Base-by-base conservation (phyloP, 2,329 filamentous ascomycete species). In the Sporothrix protearum region DNA sequence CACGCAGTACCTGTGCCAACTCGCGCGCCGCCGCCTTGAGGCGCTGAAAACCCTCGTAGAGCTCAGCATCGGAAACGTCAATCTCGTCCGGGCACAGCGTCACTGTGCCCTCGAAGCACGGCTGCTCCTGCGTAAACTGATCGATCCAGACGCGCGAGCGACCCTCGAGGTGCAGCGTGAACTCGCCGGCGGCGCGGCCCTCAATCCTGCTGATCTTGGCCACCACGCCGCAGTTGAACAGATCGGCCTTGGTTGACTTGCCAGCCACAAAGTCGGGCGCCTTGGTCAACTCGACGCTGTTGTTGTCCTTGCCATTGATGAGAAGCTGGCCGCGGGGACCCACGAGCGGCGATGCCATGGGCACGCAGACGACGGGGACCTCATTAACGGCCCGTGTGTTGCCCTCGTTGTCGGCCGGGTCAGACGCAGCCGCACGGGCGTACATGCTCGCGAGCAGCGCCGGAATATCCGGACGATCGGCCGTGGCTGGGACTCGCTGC, bases 381-480 rank as follows among this genome's bases (percentile, higher is more conserved):
- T 85, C 84, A 75, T 89, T 87, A 77, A 90, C 85, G 74, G 87
- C 84, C 75, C 89, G 85, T 74, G 86, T 87, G 36, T 89, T 87
- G 75, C 90, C 87, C 77, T 89, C 90, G 53, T 88, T 87, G n/a
- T 28, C 42, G 42, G 63, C 36, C 7, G 68, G 22, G 30, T 57
- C 39, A 45, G 61, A 36, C 19, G 67, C 66, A 39, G 91, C 85
- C 36, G 90, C 90, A 76, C 90, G 89, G 77, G 92, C 92, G 81
- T 97, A 95, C 73, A 97, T 88, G 76, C 91, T 90, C 25, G 94
- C 92, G 71, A 99, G 89, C 59, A 98, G 88, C 68, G 95, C 92
- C 69, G 93, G 91, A 75, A 98, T 91, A 81, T 98, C 96, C 75
- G 93, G 89, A 68, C 95, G 92, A 80, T 91, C 86, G 49, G 86